phyloP scores from a whole-genome alignment of 805 yeast species.

The Tetrapisispora arboricola region DNA sequence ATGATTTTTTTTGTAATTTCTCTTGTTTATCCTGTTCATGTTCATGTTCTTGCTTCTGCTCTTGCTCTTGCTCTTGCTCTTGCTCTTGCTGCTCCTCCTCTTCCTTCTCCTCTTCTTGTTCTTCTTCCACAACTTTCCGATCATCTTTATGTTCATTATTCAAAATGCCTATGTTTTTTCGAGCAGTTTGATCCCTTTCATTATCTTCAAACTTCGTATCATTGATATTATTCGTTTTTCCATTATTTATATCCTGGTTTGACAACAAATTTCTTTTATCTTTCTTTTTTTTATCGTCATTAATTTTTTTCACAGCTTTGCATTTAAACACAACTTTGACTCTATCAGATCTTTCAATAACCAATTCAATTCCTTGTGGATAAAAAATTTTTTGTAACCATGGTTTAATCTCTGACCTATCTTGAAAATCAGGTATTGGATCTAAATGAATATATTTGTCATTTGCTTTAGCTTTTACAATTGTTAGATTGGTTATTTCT shows the following conservation, averaged over 20 bases:
- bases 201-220: conserved; percentile 5
- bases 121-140: too few relatives aligned
- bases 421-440: conserved; percentile 32
- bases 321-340: conserved; percentile 54
- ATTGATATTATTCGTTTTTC: background rate
- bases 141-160: too few relatives aligned
- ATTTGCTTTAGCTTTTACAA: conserved; percentile 3
- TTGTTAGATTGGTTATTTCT: background rate
- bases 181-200: too few relatives aligned
- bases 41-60: background rate
- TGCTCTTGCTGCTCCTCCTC: too few relatives aligned
- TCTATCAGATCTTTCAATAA: conserved; percentile 53
- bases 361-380: conserved; percentile 44
- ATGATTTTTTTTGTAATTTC: background rate
- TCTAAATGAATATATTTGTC: conserved; percentile 28
- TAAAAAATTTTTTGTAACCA: conserved; percentile 44
- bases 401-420: conserved; percentile 46
- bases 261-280: background rate
- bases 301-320: conserved; percentile 32
- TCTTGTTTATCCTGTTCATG: too few relatives aligned
- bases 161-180: too few relatives aligned
- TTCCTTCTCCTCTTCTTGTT: too few relatives aligned
- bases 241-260: background rate
- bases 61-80: too few relatives aligned
- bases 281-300: conserved; percentile 4